Percentiles rank a stretch among this genome's conserved stretches.
These are phyloP conservation scores for Solanum neorickii DNA, from an alignment of 257 asterid genomes.

Conservation along the genomic window DNA sequence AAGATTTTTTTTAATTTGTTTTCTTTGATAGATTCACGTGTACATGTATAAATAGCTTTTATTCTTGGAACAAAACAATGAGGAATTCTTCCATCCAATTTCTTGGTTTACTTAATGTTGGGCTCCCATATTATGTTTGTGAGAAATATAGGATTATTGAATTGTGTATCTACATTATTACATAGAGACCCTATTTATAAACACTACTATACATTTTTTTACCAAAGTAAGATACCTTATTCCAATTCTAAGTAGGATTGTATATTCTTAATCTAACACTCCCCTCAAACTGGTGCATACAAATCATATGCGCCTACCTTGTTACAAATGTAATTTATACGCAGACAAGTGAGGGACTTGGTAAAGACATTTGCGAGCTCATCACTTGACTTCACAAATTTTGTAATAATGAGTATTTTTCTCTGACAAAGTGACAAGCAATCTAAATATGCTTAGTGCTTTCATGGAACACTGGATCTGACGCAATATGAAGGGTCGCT, in stretches of 20 bases:
- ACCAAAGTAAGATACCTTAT: background rate
- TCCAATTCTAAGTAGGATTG: background rate
- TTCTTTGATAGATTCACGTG: background rate
- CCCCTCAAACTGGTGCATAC: background rate
- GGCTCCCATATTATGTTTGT: background rate
- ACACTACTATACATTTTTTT: background rate
- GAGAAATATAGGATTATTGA: too few species aligned
- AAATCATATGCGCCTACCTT: background rate
- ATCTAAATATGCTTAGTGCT: background rate
- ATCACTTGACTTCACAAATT: background rate
- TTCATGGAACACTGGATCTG: background rate
- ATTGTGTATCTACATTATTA: too few species aligned
- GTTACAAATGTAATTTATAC: background rate
- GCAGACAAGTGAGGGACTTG: background rate
- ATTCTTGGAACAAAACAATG: background rate
- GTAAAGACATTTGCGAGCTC: background rate
- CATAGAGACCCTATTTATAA: background rate
- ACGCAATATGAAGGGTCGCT: background rate
- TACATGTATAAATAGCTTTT: background rate
- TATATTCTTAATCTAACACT: background rate
- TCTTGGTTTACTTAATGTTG: background rate
- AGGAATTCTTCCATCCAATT: background rate
- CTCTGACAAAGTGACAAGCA: background rate
- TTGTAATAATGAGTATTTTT: background rate
- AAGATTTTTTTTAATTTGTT: background rate